Conservation (phyloP, 1,139 yeast species). For the Geotrichum cucujoidarum region DNA sequence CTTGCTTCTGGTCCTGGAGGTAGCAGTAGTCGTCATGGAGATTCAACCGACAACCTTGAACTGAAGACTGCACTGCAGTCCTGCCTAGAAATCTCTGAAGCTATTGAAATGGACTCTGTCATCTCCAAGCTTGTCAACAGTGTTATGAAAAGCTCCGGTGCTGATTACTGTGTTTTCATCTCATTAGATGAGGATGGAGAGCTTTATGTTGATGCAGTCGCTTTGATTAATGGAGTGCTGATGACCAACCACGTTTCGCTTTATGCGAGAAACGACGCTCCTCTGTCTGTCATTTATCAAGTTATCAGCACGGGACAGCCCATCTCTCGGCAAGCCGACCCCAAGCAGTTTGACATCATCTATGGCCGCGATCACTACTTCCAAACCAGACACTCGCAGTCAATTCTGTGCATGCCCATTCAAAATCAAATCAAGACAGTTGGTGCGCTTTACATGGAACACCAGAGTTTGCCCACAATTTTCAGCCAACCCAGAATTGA, state of each 20-base stretch:
- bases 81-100: constrained; percentile 49
- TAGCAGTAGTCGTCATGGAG: constrained; percentile 7
- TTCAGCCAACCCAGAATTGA: constrained; percentile 41
- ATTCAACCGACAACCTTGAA: constrained; percentile 19
- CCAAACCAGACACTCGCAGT: constrained; percentile 37
- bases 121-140: constrained; percentile 42
- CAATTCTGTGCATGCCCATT: constrained; percentile 48
- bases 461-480: constrained; percentile 30
- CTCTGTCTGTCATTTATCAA: constrained; percentile 42
- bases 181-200: constrained; percentile 39
- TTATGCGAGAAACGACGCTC: constrained; percentile 45
- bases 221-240: constrained; percentile 40
- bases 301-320: constrained; percentile 42
- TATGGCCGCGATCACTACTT: constrained; percentile 45
- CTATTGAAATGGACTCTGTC: constrained; percentile 42
- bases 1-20: constrained; percentile 6
- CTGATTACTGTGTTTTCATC: constrained; percentile 46
- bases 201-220: constrained; percentile 43
- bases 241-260: constrained; percentile 41
- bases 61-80: constrained; percentile 38
- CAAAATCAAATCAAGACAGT: constrained; percentile 43
- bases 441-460: constrained; percentile 50
- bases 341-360: constrained; percentile 38
- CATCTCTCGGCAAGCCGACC: constrained; percentile 40
- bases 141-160: constrained; percentile 42